Evolutionary conservation across 768 basidiomycete species (phyloP).

Genomic region (Solioccasus polychromus): DNA sequence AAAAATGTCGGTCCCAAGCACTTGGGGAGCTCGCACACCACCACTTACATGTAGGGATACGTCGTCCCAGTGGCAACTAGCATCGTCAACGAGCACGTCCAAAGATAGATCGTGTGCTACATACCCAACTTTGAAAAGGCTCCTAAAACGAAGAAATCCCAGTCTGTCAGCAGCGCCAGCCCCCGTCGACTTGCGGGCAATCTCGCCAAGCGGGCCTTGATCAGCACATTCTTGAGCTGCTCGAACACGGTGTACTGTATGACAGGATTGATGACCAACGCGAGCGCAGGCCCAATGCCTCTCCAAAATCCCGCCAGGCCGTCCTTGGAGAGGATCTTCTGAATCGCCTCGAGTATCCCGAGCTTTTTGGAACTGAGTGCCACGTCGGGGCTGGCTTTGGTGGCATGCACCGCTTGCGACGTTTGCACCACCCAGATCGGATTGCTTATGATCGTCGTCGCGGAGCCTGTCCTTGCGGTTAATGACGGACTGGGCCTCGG

Average conservation of each 20-base stretch:
- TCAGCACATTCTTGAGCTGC: slow-evolving; percentile 83
- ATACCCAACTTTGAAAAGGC: slow-evolving; percentile 87
- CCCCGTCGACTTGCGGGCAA: slow-evolving; percentile 46
- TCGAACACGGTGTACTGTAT: slow-evolving; percentile 94
- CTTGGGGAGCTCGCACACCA: neutral
- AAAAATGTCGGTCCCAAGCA: neutral
- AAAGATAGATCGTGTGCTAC: neutral
- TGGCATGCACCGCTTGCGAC: slow-evolving; percentile 71
- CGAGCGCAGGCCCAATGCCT: slow-evolving; percentile 90
- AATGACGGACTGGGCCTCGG: neutral
- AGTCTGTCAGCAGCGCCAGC: slow-evolving; percentile 62
- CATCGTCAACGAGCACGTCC: neutral
- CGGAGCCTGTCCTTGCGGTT: slow-evolving; percentile 55
- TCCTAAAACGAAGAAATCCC: slow-evolving; percentile 94
- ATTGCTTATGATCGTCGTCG: slow-evolving; percentile 86
- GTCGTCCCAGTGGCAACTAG: slow-evolving; percentile 54
- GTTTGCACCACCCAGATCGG: slow-evolving; percentile 98
- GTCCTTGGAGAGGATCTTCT: slow-evolving; percentile 66
- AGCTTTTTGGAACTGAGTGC: slow-evolving; percentile 58
- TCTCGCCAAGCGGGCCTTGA: slow-evolving; percentile 57
- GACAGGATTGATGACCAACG: slow-evolving; percentile 93
- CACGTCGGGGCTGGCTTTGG: too few species aligned
- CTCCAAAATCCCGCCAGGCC: slow-evolving; percentile 85
- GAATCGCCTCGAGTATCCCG: slow-evolving; percentile 63
- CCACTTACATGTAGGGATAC: slow-evolving; percentile 70